A percentile compares a stretch with the other conserved stretches of the same genome.
Conservation (phyloP, 805 yeast species). For the Komagataella ulmi region DNA sequence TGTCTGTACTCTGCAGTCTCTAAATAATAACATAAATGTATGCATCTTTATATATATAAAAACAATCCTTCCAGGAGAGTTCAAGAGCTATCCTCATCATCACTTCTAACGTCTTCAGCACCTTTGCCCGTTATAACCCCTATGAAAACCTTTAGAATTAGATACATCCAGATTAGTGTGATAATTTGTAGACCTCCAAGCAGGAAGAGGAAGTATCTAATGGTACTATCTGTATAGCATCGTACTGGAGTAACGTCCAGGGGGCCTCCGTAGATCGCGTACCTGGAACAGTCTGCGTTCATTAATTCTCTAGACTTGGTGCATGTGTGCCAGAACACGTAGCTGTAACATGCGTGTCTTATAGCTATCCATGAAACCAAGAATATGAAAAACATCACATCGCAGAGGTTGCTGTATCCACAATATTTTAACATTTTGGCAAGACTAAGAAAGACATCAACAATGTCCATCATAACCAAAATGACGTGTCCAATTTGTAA, state of each 20-base stretch:
- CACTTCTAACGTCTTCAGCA: constrained; percentile 84
- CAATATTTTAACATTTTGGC: constrained; percentile 75
- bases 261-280: constrained; percentile 1
- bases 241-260: constrained; percentile 14
- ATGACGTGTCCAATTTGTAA: constrained; percentile 71
- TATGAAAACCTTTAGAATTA: constrained; percentile 57
- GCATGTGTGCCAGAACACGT: constrained; percentile 47
- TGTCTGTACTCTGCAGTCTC: constrained; percentile 34
- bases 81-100: constrained; percentile 40
- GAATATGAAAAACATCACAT: constrained; percentile 53
- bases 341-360: constrained; percentile 66
- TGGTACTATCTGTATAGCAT: constrained; percentile 35
- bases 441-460: constrained; percentile 53
- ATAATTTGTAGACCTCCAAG: constrained; percentile 56
- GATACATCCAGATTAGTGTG: constrained; percentile 59
- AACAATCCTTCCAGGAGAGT: background rate
- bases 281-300: constrained; percentile 27
- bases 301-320: constrained; percentile 29
- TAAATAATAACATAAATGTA: constrained; percentile 15
- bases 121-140: constrained; percentile 58
- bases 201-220: constrained; percentile 36
- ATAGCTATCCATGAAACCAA: constrained; percentile 54
- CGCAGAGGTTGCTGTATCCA: constrained; percentile 48
- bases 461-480: constrained; percentile 70
- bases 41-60: background rate